Evolutionary conservation across 345 rosid species (phyloP).

Genomic region (Lepidium didymum): DNA sequence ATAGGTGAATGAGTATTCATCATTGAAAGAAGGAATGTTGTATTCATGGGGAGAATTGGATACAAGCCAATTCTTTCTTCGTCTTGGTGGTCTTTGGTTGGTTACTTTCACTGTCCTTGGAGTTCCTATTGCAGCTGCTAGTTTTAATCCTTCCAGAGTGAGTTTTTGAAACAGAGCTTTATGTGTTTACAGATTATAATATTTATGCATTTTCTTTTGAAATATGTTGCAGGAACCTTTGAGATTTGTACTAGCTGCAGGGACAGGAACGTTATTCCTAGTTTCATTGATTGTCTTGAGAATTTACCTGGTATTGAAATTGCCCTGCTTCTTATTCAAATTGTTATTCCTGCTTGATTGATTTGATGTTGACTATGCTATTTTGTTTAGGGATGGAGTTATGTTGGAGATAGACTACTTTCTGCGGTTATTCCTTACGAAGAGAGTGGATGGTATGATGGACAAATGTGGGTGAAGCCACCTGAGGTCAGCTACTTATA

Average conservation of each 20-base stretch:
- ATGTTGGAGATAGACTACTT: constrained; percentile 88
- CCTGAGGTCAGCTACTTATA: constrained; percentile 55
- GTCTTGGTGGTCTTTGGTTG: constrained; percentile 90
- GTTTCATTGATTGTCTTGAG: constrained; percentile 75
- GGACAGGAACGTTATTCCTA: constrained; percentile 82
- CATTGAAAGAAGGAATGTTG: constrained; percentile 67
- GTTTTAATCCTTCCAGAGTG: constrained; percentile 91
- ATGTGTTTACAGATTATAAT: not conserved
- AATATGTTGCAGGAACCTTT: constrained; percentile 65
- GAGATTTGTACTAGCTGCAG: constrained; percentile 81
- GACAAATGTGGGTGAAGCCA: constrained; percentile 97
- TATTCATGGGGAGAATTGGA: constrained; percentile 91
- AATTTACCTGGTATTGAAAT: constrained; percentile 61
- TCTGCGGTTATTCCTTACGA: constrained; percentile 93
- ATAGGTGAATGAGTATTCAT: constrained; percentile 88
- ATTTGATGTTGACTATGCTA: not conserved
- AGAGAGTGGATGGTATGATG: constrained; percentile 99
- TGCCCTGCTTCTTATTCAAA: not conserved
- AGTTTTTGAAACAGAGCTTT: constrained; percentile 6
- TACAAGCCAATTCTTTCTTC: constrained; percentile 54
- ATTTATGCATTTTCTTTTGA: not conserved
- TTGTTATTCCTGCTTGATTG: no score
- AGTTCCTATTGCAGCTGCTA: constrained; percentile 85
- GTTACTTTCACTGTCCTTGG: constrained; percentile 76
- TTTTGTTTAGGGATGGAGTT: constrained; percentile 80